These are phyloP conservation scores for Nakataea oryzae DNA, from an alignment of 2,329 filamentous ascomycete genomes.

Conservation along the genomic window DNA sequence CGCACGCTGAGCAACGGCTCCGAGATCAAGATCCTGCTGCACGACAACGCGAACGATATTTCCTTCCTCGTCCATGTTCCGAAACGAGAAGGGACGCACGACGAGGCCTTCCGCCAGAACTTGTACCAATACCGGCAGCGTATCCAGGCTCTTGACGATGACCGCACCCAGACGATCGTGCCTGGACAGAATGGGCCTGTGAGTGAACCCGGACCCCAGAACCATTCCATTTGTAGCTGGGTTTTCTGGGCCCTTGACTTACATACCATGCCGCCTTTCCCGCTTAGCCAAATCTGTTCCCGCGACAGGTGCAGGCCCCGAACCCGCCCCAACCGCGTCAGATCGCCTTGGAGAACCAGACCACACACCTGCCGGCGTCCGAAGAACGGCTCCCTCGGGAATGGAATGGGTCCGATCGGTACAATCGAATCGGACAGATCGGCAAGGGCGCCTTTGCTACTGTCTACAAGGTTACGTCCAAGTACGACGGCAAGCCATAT, in stretches of 20 bases:
- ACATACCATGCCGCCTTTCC: neutral
- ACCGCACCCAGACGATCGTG: conserved; percentile 32
- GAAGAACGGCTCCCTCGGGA: conserved; percentile 34
- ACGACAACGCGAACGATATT: conserved; percentile 46
- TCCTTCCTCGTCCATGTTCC: conserved; percentile 82
- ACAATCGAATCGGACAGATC: conserved; percentile 72
- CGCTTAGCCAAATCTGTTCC: conserved; percentile 18
- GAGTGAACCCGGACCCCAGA: conserved; percentile 10
- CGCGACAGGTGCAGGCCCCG: neutral
- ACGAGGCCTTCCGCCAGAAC: conserved; percentile 57
- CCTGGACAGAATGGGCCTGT: conserved; percentile 38
- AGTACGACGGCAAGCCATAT: conserved; percentile 71
- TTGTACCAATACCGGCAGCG: conserved; percentile 53
- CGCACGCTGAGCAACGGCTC: conserved; percentile 64
- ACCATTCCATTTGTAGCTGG: neutral
- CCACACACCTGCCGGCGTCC: conserved; percentile 14
- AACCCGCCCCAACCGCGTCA: conserved; percentile 3
- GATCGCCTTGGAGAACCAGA: conserved; percentile 3
- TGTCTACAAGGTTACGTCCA: conserved; percentile 82
- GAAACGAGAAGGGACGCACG: conserved; percentile 55
- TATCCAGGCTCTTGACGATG: conserved; percentile 18
- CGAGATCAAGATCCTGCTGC: conserved; percentile 58
- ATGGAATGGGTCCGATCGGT: conserved; percentile 78
- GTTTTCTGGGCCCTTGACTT: neutral
- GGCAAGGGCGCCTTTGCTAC: conserved; percentile 93